Evolutionary conservation across 2,329 filamentous ascomycete species (phyloP).

Genomic region (Leptographium wingfieldii): DNA sequence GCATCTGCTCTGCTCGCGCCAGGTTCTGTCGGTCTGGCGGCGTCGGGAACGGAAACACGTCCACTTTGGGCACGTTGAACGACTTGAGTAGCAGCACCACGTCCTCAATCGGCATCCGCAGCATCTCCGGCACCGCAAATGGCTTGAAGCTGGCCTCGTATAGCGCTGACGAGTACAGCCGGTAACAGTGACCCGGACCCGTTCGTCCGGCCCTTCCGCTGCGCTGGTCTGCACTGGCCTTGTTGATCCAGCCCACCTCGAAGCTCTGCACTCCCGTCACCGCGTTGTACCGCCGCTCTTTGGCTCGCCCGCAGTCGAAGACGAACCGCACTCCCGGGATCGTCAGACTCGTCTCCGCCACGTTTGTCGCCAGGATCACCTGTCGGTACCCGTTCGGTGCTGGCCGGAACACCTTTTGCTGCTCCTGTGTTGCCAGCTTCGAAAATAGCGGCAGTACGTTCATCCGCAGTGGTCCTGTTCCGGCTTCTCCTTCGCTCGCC

Average conservation of each 20-base stretch:
- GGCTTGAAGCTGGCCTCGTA: constrained; percentile 81
- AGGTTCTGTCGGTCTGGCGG: constrained; percentile 67
- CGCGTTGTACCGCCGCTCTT: constrained; percentile 83
- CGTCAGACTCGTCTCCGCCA: constrained; percentile 92
- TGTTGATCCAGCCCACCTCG: constrained; percentile 92
- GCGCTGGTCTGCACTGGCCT: constrained; percentile 85
- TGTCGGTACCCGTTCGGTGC: constrained; percentile 72
- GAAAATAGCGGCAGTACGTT: constrained; percentile 93
- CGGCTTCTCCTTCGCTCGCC: constrained; percentile 40
- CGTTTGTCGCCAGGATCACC: constrained; percentile 87
- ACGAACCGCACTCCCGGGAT: constrained; percentile 94
- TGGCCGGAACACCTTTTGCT: constrained; percentile 78
- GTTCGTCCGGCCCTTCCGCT: constrained; percentile 91
- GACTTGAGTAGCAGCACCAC: constrained; percentile 88
- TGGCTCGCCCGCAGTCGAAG: constrained; percentile 85
- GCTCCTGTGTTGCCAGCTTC: constrained; percentile 77
- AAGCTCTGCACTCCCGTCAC: constrained; percentile 89
- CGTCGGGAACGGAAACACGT: constrained; percentile 94
- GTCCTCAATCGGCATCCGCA: constrained; percentile 84
- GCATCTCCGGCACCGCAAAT: constrained; percentile 77
- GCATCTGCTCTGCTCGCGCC: constrained; percentile 70
- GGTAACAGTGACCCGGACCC: constrained; percentile 89
- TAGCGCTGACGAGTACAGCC: constrained; percentile 86
- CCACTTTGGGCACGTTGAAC: constrained; percentile 81
- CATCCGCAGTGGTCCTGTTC: constrained; percentile 56